Percentiles rank a stretch among this genome's conserved stretches.
Conservation (phyloP, 495 filamentous ascomycete genomes). For the Darksidea phi region DNA sequence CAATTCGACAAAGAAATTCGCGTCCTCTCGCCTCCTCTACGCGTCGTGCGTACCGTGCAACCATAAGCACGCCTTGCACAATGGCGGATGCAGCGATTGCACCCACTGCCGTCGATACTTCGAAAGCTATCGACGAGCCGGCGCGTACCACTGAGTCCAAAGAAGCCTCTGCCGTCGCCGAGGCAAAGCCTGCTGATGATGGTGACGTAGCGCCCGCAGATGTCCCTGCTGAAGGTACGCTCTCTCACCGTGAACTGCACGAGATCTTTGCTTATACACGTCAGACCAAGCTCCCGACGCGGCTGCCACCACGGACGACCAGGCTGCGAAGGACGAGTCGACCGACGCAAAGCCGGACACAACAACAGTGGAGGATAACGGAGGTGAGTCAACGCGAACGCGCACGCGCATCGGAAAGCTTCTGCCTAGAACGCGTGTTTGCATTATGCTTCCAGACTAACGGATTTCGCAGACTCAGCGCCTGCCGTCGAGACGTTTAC, state of each 20-base stretch:
- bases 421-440: background rate
- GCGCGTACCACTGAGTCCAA: slow-evolving; percentile 25
- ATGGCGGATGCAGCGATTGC: slow-evolving; percentile 30
- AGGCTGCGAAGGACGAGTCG: slow-evolving; percentile 2
- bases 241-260: background rate
- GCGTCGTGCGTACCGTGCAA: slow-evolving; percentile 31
- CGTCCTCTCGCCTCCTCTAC: slow-evolving; percentile 24
- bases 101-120: slow-evolving; percentile 13
- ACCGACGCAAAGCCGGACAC: slow-evolving; percentile 19
- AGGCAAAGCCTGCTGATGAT: slow-evolving; percentile 8
- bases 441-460: slow-evolving; percentile 1
- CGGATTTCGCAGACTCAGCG: slow-evolving; percentile 6
- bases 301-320: background rate
- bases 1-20: slow-evolving; percentile 13
- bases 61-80: slow-evolving; percentile 26
- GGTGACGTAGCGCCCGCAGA: slow-evolving; percentile 17
- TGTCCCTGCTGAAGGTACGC: slow-evolving; percentile 24
- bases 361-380: slow-evolving; percentile 5
- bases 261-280: background rate
- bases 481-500: slow-evolving; percentile 4
- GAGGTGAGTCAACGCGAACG: slow-evolving; percentile 16
- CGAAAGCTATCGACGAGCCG: slow-evolving; percentile 22
- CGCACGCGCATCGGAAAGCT: background rate
- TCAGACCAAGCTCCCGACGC: slow-evolving; percentile 1
- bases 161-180: slow-evolving; percentile 5